A percentile compares a stretch with the other conserved stretches of the same genome.
phyloP scores from a whole-genome alignment of 1,284 basidiomycete species.

The Moniliella sp. region DNA sequence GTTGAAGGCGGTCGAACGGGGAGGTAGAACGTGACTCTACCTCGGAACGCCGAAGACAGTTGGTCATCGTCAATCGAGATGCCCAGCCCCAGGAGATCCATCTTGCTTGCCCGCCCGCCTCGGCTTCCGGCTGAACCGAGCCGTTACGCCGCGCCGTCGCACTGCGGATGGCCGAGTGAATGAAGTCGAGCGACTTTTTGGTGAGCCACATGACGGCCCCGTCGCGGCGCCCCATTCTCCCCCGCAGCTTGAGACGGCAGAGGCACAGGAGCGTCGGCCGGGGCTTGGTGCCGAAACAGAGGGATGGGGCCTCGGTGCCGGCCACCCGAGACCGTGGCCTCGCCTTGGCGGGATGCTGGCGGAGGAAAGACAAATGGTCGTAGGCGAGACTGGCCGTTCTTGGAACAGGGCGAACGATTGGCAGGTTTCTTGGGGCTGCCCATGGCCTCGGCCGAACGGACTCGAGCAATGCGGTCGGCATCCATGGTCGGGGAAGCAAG shows the following conservation, averaged over 20 bases:
- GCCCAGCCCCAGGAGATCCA: too few relatives aligned
- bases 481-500: conserved; percentile 1
- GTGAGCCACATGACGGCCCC: conserved; percentile 14
- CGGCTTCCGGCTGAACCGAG: too few relatives aligned
- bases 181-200: conserved; percentile 33
- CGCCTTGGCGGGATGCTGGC: not conserved
- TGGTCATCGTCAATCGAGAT: conserved; percentile 4
- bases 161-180: conserved; percentile 31
- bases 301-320: too few relatives aligned
- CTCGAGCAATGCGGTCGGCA: conserved; percentile 14
- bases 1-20: too few relatives aligned
- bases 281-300: too few relatives aligned
- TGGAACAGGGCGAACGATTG: too few relatives aligned
- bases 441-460: conserved; percentile 21
- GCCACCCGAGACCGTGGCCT: too few relatives aligned
- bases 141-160: conserved; percentile 18
- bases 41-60: too few relatives aligned
- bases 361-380: not conserved
- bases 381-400: too few relatives aligned
- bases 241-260: too few relatives aligned
- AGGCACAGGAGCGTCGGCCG: too few relatives aligned
- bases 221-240: conserved; percentile 3
- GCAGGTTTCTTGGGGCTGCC: conserved; percentile 8
- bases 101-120: conserved; percentile 4
- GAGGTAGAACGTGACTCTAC: too few relatives aligned